Evolutionary conservation across 1,284 basidiomycete genomes (phyloP).

Genomic region (Apiotrichum mycotoxinovorans): DNA sequence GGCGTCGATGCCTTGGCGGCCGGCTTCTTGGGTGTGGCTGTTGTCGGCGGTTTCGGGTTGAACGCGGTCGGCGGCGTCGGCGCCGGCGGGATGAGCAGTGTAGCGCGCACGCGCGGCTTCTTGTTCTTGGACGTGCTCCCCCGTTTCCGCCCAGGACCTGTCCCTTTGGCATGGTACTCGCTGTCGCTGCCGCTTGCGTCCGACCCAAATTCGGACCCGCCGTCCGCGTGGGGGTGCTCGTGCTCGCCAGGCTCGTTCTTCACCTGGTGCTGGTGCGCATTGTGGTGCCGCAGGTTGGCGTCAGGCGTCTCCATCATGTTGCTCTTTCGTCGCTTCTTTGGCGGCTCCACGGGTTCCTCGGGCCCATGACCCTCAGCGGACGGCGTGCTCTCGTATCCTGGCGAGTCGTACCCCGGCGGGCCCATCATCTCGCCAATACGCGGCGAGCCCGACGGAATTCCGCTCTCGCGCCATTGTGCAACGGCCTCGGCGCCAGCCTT

Average conservation of each 20-base stretch:
- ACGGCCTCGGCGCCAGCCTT: constrained; percentile 45
- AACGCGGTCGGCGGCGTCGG: background rate
- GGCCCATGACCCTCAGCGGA: constrained; percentile 10
- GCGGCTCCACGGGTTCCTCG: constrained; percentile 16
- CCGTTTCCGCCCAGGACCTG: constrained; percentile 3
- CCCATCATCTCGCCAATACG: constrained; percentile 1
- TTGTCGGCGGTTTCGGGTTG: background rate
- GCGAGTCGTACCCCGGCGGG: constrained; percentile 10
- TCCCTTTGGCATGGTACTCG: constrained; percentile 20
- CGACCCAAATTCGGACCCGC: constrained; percentile 18
- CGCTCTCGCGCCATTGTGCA: constrained; percentile 42
- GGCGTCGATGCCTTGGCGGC: background rate
- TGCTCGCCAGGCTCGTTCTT: background rate
- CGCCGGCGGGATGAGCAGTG: constrained; percentile 7
- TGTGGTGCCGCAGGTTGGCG: constrained; percentile 2
- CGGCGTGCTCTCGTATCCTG: constrained; percentile 21
- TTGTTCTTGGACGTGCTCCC: constrained; percentile 10
- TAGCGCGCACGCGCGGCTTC: constrained; percentile 11
- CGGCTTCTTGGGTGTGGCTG: constrained; percentile 7
- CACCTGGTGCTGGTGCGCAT: background rate
- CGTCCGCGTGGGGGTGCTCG: background rate
- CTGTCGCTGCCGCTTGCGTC: constrained; percentile 23
- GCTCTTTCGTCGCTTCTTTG: constrained; percentile 40
- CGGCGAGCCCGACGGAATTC: constrained; percentile 31
- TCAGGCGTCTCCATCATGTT: constrained; percentile 24